These are phyloP conservation scores for Magnusiomyces suaveolens DNA, from an alignment of 1,139 yeast species.

Conservation along the genomic window DNA sequence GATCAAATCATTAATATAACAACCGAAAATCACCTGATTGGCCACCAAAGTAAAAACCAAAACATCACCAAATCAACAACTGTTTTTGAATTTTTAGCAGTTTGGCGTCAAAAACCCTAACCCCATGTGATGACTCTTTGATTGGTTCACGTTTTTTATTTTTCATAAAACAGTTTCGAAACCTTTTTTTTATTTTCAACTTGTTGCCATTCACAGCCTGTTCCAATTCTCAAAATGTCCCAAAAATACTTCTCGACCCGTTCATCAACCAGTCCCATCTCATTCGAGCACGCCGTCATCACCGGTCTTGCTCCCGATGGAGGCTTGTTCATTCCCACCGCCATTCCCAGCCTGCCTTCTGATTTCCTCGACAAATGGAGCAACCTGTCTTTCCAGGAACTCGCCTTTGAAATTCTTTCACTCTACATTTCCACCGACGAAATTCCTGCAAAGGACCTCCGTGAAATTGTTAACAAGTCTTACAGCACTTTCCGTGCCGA, in stretches of 20 bases:
- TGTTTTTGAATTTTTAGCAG: too few relatives aligned
- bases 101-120: too few relatives aligned
- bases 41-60: too few relatives aligned
- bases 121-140: neutral
- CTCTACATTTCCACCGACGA: slow-evolving; percentile 62
- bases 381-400: slow-evolving; percentile 64
- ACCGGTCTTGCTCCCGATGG: slow-evolving; percentile 95
- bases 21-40: too few relatives aligned
- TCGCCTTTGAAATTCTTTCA: slow-evolving; percentile 80
- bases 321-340: slow-evolving; percentile 83
- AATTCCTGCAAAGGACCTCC: slow-evolving; percentile 61
- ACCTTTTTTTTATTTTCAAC: neutral
- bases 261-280: slow-evolving; percentile 46
- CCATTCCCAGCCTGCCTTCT: slow-evolving; percentile 58
- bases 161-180: too few relatives aligned
- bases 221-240: too few relatives aligned
- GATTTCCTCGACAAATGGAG: slow-evolving; percentile 61
- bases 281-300: slow-evolving; percentile 88
- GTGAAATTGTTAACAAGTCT: slow-evolving; percentile 52
- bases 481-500: slow-evolving; percentile 83
- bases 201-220: neutral
- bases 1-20: too few relatives aligned
- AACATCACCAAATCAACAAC: too few relatives aligned
- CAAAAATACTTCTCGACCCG: slow-evolving; percentile 76
- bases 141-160: neutral